phyloP scores from a whole-genome alignment of 768 basidiomycete species.

The Kwoniella botswanensis region DNA sequence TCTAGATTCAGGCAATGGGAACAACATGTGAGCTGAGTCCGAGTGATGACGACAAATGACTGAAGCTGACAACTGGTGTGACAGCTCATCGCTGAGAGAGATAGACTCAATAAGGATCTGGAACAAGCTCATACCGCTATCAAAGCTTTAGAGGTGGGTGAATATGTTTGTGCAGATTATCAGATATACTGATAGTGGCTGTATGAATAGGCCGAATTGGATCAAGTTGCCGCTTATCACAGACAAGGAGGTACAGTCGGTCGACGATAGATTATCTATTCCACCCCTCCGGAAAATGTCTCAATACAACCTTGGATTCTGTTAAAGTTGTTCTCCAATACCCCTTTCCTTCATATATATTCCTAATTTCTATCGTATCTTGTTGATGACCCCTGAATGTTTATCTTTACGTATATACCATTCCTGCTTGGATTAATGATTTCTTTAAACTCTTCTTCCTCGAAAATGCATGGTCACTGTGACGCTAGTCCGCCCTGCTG shows the following conservation, averaged over 20 bases:
- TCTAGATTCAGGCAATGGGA: conserved; percentile 98
- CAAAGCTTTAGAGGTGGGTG: conserved; percentile 57
- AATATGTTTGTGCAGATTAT: not conserved
- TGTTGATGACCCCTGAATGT: conserved; percentile 6
- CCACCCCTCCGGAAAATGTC: not conserved
- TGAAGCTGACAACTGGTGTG: not conserved
- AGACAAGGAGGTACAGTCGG: conserved; percentile 52
- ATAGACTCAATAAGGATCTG: conserved; percentile 98
- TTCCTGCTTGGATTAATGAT: conserved; percentile 3
- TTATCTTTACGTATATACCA: conserved; percentile 11
- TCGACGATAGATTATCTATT: conserved; percentile 31
- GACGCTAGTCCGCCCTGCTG: not conserved
- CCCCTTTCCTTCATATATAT: not conserved
- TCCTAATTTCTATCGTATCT: not conserved
- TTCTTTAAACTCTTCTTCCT: not conserved
- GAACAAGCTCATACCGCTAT: conserved; percentile 69
- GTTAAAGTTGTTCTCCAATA: not conserved
- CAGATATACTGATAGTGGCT: not conserved
- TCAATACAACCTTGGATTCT: not conserved
- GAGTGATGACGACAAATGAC: too few relatives aligned
- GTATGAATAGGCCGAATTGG: conserved; percentile 50
- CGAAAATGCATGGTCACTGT: not conserved
- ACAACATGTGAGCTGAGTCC: conserved; percentile 91
- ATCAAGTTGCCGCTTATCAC: conserved; percentile 55
- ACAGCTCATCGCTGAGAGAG: conserved; percentile 96